phyloP scores from a whole-genome alignment of 2,329 filamentous ascomycete genomes.

The Monosporascus sp. region DNA sequence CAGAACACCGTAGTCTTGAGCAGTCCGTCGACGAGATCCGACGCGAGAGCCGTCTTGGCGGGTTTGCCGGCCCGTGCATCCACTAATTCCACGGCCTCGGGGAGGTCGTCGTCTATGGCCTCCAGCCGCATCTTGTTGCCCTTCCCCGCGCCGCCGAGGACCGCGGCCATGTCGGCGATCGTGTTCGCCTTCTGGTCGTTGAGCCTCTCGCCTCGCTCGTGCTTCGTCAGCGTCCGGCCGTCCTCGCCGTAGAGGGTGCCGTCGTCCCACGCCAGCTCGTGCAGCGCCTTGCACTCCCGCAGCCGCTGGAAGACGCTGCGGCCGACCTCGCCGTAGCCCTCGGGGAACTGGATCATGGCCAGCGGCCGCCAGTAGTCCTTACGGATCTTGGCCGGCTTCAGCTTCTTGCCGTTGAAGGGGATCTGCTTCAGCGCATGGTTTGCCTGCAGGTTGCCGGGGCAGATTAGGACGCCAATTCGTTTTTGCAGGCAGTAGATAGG shows the following conservation, averaged over 20 bases:
- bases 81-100: background rate
- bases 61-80: background rate
- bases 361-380: constrained; percentile 64
- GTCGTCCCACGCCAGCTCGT: constrained; percentile 57
- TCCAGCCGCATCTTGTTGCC: constrained; percentile 42
- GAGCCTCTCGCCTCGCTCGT: constrained; percentile 46
- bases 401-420: constrained; percentile 64
- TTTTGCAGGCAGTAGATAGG: background rate
- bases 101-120: constrained; percentile 2
- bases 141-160: constrained; percentile 46
- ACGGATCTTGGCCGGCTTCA: constrained; percentile 55
- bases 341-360: constrained; percentile 53
- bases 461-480: background rate
- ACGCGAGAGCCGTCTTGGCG: background rate
- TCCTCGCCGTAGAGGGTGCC: constrained; percentile 36
- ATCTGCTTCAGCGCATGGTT: constrained; percentile 21
- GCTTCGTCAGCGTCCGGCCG: constrained; percentile 26
- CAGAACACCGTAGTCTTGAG: constrained; percentile 45
- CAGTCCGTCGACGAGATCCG: constrained; percentile 14
- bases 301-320: constrained; percentile 58
- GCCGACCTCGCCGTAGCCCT: constrained; percentile 47
- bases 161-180: constrained; percentile 59
- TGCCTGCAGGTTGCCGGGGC: constrained; percentile 9
- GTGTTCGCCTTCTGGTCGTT: constrained; percentile 57
- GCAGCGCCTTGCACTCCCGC: constrained; percentile 57